These are phyloP conservation scores for Trichophyton mentagrophytes DNA, from an alignment of 2,329 filamentous ascomycete genomes.

Conservation along the genomic window DNA sequence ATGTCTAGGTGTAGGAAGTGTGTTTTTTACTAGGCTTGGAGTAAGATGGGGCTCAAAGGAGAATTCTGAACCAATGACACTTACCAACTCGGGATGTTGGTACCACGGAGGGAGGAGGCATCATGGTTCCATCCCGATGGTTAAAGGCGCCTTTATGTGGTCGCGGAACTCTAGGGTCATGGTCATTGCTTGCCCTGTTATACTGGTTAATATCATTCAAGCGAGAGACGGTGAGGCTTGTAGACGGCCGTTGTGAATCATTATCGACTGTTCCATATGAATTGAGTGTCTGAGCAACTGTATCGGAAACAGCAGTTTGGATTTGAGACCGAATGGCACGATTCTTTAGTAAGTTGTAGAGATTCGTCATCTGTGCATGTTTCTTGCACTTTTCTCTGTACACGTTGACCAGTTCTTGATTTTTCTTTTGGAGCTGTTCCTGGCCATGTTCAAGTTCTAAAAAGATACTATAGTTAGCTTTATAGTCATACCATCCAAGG, in stretches of 20 bases:
- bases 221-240: constrained; percentile 18
- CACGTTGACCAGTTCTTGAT: constrained; percentile 54
- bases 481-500: background rate
- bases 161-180: constrained; percentile 27
- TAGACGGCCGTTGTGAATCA: constrained; percentile 11
- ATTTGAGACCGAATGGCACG: constrained; percentile 43
- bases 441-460: constrained; percentile 49
- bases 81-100: constrained; percentile 18
- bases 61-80: constrained; percentile 5
- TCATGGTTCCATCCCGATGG: constrained; percentile 15
- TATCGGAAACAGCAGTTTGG: constrained; percentile 43
- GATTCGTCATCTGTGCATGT: constrained; percentile 52
- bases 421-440: constrained; percentile 53
- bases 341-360: constrained; percentile 45
- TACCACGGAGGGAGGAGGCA: constrained; percentile 22
- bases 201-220: constrained; percentile 15
- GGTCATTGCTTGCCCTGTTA: constrained; percentile 13
- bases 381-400: constrained; percentile 60
- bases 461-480: background rate
- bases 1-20: constrained; percentile 11
- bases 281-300: constrained; percentile 36
- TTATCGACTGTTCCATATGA: constrained; percentile 19
- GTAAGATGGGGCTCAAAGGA: background rate
- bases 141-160: constrained; percentile 27
- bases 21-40: constrained; percentile 7